Base-by-base conservation (phyloP, 1,284 basidiomycete species). In the Ustilago sp. region DNA sequence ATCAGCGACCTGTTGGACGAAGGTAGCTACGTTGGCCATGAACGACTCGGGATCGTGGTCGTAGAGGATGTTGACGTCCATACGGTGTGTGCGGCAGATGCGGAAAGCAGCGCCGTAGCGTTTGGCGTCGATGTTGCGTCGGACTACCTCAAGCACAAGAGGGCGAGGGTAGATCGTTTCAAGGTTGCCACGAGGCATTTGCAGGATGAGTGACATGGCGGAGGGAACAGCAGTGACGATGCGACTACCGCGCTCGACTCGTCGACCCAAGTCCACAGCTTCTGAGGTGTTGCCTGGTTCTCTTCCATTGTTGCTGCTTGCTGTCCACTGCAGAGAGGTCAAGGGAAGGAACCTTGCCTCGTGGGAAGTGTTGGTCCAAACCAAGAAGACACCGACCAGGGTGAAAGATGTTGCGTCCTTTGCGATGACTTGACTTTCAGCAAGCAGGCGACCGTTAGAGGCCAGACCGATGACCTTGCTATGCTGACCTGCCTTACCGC, bases 101-200 rank as follows among this genome's bases (percentile, higher is more conserved):
- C 94, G 87, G 87, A 98, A 95, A 0, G 95, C 97, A 73, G 93
- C 91, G 62, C 92, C 89, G 87, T 94, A 98, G 54, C 90, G 74
- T 15, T 64, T 59, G 6, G 68, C 59, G 48, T 85, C 77, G 34
- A 86, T 65, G 51, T 77, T 70, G 35, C 68, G 64, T 7, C 81
- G 80, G 11, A 86, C 80, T 2, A 83, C 81, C 54, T 92, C 90
- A 87, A 98, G 91, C 3, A 98, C 95, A 70, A 99, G 88, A 1
- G 96, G 93, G 38, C 97, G 89, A 1, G 97, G 97, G 80, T 92
- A 94, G 63, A 99, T 92, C 0, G 94, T 98, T 88, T 99, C 97
- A 61, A 99, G 86, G 86, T 99, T 99, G 0, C 97, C 97, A 77
- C 97, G 88, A 0, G 96, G 97, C 95, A 99, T 99, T 88, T 99